phyloP scores from a whole-genome alignment of 2,329 filamentous ascomycete species.

The Ophiostoma triangulosporum region DNA sequence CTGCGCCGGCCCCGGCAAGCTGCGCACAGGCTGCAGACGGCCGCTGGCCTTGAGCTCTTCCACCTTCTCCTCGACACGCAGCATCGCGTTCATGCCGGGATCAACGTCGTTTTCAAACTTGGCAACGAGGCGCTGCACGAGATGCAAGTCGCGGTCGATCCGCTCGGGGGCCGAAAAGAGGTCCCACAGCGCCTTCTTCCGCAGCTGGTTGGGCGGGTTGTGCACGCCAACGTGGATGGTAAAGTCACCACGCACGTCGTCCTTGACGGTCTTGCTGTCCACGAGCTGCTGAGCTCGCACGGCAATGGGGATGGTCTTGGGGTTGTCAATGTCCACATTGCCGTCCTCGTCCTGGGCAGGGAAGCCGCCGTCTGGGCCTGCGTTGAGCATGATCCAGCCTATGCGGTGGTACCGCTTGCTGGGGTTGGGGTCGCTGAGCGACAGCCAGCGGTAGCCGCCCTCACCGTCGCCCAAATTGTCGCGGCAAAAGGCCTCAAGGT shows the following conservation, averaged over 20 bases:
- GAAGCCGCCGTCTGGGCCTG: conserved; percentile 43
- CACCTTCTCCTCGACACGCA: conserved; percentile 76
- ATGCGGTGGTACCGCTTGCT: conserved; percentile 95
- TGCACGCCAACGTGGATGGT: conserved; percentile 96
- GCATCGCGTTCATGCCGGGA: conserved; percentile 58
- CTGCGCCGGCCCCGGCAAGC: not conserved
- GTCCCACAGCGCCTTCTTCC: conserved; percentile 95
- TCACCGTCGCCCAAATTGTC: conserved; percentile 84
- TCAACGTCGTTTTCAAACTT: conserved; percentile 80
- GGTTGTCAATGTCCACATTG: conserved; percentile 42
- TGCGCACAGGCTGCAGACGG: conserved; percentile 53
- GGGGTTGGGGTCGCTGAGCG: conserved; percentile 90
- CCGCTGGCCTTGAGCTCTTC: conserved; percentile 67
- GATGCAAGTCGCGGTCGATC: conserved; percentile 74
- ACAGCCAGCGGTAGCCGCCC: conserved; percentile 90
- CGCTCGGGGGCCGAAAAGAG: conserved; percentile 89
- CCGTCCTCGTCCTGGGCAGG: conserved; percentile 46
- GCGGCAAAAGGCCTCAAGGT: conserved; percentile 87
- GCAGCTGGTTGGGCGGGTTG: conserved; percentile 68
- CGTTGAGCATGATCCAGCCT: conserved; percentile 94
- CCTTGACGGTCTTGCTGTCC: conserved; percentile 94
- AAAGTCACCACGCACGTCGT: conserved; percentile 81
- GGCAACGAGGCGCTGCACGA: conserved; percentile 68
- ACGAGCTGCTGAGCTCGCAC: conserved; percentile 87
- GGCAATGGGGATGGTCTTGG: conserved; percentile 45